These are phyloP conservation scores for Claviceps quebecensis DNA, from an alignment of 2,329 filamentous ascomycete species.

Conservation along the genomic window DNA sequence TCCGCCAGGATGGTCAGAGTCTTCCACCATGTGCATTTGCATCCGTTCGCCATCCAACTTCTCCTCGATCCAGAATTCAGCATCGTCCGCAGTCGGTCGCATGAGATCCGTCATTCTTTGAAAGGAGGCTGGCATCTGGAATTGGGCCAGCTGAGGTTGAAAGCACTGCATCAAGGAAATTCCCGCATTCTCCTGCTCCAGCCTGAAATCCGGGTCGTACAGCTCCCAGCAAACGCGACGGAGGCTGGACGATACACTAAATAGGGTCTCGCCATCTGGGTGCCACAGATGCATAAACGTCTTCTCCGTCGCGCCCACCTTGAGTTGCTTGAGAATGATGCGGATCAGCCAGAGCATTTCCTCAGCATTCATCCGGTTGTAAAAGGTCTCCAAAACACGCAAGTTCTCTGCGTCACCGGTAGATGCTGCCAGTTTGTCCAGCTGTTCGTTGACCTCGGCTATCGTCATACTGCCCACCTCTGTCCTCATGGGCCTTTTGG, in stretches of 20 bases:
- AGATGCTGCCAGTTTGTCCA: constrained; percentile 64
- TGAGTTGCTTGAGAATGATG: constrained; percentile 73
- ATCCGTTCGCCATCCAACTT: constrained; percentile 95
- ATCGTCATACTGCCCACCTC: constrained; percentile 69
- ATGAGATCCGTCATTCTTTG: constrained; percentile 61
- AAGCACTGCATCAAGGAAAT: constrained; percentile 87
- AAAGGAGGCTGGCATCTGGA: constrained; percentile 67
- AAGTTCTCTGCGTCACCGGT: constrained; percentile 74
- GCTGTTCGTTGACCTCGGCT: constrained; percentile 72
- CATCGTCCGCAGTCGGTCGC: constrained; percentile 52
- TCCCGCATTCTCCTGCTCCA: constrained; percentile 62
- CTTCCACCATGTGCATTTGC: constrained; percentile 82
- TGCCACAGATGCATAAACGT: constrained; percentile 79
- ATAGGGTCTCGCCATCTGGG: constrained; percentile 61
- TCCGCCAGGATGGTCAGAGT: constrained; percentile 53
- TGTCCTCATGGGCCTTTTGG: constrained; percentile 65
- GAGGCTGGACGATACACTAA: constrained; percentile 83
- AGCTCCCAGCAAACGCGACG: constrained; percentile 92
- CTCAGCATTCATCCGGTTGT: constrained; percentile 80
- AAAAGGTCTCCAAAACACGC: constrained; percentile 70
- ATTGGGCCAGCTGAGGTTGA: constrained; percentile 87
- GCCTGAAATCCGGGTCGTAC: constrained; percentile 53
- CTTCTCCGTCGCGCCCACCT: constrained; percentile 66
- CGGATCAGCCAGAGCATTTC: constrained; percentile 91
- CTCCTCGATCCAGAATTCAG: constrained; percentile 91